Conservation (phyloP, 1,284 basidiomycete genomes). For the Tilletia horrida region DNA sequence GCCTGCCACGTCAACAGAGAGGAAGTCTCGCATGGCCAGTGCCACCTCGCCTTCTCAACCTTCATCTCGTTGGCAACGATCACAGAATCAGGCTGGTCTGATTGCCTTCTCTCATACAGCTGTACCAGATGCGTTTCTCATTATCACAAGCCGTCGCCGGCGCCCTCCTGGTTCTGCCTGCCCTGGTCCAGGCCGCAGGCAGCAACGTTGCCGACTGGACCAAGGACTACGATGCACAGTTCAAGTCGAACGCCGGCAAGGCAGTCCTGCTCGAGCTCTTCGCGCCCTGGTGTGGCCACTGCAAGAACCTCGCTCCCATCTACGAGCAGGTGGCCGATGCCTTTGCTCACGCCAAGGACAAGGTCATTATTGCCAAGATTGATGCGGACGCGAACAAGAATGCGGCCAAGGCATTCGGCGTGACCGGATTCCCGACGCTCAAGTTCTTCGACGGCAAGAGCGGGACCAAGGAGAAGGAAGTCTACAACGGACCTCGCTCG, state of each 20-base stretch:
- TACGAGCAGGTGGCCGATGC: conserved; percentile 87
- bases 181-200: not conserved
- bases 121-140: no score
- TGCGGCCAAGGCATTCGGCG: conserved; percentile 65
- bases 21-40: no score
- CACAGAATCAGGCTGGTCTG: no score
- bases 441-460: conserved; percentile 76
- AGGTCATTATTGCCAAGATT: conserved; percentile 84
- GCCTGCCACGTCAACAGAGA: no score
- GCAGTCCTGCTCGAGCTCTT: conserved; percentile 50
- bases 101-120: no score
- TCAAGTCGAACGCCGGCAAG: conserved; percentile 13
- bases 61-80: no score
- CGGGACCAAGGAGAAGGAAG: conserved; percentile 35
- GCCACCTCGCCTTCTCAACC: no score
- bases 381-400: conserved; percentile 83
- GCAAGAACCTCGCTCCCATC: conserved; percentile 74
- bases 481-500: conserved; percentile 76
- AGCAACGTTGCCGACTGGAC: conserved; percentile 17
- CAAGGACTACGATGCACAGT: not conserved
- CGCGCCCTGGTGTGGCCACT: conserved; percentile 55
- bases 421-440: conserved; percentile 82
- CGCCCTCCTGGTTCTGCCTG: no score
- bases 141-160: no score
- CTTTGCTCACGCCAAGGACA: conserved; percentile 64